These are phyloP conservation scores for Aspergillus mulundensis DNA, from an alignment of 495 filamentous ascomycete species.

Conservation along the genomic window DNA sequence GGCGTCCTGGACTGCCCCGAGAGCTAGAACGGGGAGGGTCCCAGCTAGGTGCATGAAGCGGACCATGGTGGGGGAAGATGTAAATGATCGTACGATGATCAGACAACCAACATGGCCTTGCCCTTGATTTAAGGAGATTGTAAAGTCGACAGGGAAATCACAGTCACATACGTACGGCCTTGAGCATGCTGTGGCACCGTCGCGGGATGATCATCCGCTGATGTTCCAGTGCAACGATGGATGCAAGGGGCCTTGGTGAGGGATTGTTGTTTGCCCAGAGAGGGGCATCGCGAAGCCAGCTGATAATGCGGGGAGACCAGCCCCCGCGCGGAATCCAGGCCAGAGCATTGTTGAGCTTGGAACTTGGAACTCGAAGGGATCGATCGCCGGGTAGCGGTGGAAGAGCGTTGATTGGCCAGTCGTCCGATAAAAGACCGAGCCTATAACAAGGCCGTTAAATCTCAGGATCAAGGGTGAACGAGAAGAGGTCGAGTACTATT, in stretches of 20 bases:
- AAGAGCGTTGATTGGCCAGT: slow-evolving; percentile 23
- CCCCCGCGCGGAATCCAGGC: background rate
- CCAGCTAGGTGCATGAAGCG: slow-evolving; percentile 22
- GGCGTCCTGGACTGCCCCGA: slow-evolving; percentile 20
- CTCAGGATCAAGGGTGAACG: background rate
- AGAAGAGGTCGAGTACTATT: background rate
- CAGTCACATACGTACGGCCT: background rate
- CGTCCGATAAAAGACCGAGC: slow-evolving; percentile 33
- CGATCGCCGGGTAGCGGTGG: slow-evolving; percentile 13
- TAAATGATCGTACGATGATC: slow-evolving; percentile 5
- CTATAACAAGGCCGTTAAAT: slow-evolving; percentile 1
- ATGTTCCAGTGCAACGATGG: background rate
- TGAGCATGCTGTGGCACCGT: slow-evolving; percentile 11
- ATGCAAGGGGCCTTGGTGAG: background rate
- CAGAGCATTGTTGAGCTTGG: background rate
- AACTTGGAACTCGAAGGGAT: background rate
- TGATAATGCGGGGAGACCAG: background rate
- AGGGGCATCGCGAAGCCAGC: background rate
- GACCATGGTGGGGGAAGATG: slow-evolving; percentile 24
- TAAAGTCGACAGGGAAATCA: background rate
- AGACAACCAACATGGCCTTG: background rate
- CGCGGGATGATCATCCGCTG: background rate
- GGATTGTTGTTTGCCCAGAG: too few species aligned
- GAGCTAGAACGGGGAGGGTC: slow-evolving; percentile 27
- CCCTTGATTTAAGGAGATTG: slow-evolving; percentile 5